Evolutionary conservation across 768 basidiomycete genomes (phyloP), one percentile per base, ranked within the genome.

Genomic region (Leccinum arenicola): DNA sequence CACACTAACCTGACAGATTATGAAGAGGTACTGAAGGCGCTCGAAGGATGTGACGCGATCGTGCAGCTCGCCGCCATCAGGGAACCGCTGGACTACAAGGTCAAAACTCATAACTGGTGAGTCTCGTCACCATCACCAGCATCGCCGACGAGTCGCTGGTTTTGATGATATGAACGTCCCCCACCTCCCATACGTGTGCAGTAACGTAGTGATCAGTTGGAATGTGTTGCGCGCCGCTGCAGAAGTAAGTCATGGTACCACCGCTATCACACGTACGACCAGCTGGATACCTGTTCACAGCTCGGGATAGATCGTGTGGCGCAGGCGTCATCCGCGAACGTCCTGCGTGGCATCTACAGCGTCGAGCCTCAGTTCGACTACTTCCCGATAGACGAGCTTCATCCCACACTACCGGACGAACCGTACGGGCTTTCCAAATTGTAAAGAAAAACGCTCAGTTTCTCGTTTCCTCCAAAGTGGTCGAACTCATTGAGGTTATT

Each of bases 141-240:
- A 50, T 15, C 53, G 15, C 14, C 25, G 54, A 25, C 27, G 5
- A 25, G 25, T n/a, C 12, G 11, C 40, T 47, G 19, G 45, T 4
- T 3, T 3, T 6, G 33, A 5, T 43, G 17, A 23, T 48, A 52
- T 33, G 2, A 6, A 27, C 21, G 6, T 36, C 27, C 27, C 25
- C 4, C 25, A 25, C 25, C 25, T 25, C 17, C 38, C 17, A 8
- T 9, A 9, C 40, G 40, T n/a, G n/a, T 1, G 53, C 62, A 88
- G 87, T 52, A 88, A 88, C 64, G 85, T 87, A 10, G 80, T 86
- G n/a, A 77, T 86, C 45, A 84, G 84, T 15, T 88, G 86, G 84
- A 88, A 88, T 65, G 75, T 87, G 52, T 74, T 88, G 47, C 81
- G 84, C 17, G 84, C 85, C 6, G 83, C 83, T 55, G 86, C 85